A percentile compares a stretch with the other conserved stretches of the same genome.
Evolutionary conservation across 148 eudicot species (phyloP).

Genomic region (Pouteria glomerata): DNA sequence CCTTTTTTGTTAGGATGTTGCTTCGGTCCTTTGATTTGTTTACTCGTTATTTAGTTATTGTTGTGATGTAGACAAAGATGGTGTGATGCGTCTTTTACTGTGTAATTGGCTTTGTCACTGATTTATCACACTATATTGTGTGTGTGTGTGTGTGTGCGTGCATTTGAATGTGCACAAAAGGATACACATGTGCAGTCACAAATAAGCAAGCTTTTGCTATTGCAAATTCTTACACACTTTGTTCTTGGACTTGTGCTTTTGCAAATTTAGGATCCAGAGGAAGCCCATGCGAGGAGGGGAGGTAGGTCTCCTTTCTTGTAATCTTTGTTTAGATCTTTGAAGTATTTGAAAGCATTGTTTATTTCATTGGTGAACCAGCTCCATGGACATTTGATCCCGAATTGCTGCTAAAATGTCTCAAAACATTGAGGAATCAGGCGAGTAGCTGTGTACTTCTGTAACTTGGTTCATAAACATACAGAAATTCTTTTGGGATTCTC

Average conservation of each 20-base stretch:
- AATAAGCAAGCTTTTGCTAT: slow-evolving; percentile 1
- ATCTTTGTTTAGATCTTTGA: slow-evolving; percentile 11
- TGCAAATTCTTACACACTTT: slow-evolving; percentile 5
- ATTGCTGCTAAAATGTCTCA: slow-evolving; percentile 66
- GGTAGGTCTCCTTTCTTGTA: slow-evolving; percentile 41
- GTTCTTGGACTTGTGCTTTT: slow-evolving; percentile 10
- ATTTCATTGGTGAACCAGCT: slow-evolving; percentile 52
- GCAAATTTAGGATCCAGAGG: slow-evolving; percentile 69
- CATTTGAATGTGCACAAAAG: slow-evolving; percentile 2
- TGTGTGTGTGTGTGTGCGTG: not conserved
- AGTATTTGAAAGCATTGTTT: slow-evolving; percentile 15
- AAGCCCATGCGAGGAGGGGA: slow-evolving; percentile 99
- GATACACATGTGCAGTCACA: not conserved
- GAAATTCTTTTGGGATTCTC: not conserved
- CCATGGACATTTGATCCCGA: slow-evolving; percentile 95
- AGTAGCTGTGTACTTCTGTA: slow-evolving; percentile 8
- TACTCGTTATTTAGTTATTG: not conserved
- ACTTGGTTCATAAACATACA: not conserved
- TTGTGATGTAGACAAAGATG: not conserved
- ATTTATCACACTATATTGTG: not conserved
- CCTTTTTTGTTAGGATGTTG: not conserved
- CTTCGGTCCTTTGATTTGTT: not conserved
- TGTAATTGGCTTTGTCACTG: not conserved
- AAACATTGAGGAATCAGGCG: slow-evolving; percentile 64
- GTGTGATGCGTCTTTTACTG: not conserved